Percentiles rank a stretch among this genome's conserved stretches.
phyloP scores from a whole-genome alignment of 2,329 filamentous ascomycete genomes.

The Scedosporium boydii region DNA sequence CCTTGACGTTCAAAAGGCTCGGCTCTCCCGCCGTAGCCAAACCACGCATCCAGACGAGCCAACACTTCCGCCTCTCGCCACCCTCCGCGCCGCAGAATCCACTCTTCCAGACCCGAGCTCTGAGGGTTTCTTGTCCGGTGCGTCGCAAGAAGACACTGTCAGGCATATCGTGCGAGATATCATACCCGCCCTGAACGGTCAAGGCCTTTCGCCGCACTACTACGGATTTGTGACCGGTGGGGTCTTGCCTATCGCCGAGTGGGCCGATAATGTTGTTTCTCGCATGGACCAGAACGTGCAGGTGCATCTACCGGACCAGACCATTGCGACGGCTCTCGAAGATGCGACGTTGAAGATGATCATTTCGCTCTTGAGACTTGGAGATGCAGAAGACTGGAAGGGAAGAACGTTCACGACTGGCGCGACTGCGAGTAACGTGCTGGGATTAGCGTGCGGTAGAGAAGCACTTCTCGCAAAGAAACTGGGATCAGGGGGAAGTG shows the following conservation, averaged over 20 bases:
- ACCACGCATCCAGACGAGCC: background rate
- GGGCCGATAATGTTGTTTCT: conserved; percentile 78
- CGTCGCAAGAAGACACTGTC: conserved; percentile 12
- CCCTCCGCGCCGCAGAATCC: background rate
- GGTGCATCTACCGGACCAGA: conserved; percentile 71
- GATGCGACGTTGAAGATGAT: conserved; percentile 62
- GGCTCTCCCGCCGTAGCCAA: background rate
- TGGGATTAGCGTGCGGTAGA: conserved; percentile 58
- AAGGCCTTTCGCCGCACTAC: conserved; percentile 58
- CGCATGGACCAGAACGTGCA: conserved; percentile 75
- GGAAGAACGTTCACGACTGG: conserved; percentile 48
- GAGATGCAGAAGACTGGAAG: conserved; percentile 45
- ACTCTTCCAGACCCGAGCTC: background rate
- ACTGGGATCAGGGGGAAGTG: conserved; percentile 27
- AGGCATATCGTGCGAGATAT: conserved; percentile 35
- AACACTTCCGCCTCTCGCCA: background rate
- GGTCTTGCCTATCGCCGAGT: conserved; percentile 64
- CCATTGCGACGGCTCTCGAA: conserved; percentile 68
- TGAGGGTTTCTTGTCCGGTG: conserved; percentile 13
- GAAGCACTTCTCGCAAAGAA: conserved; percentile 48
- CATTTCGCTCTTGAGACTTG: conserved; percentile 53
- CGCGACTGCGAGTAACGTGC: conserved; percentile 69
- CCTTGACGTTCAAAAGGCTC: background rate
- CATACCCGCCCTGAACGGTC: conserved; percentile 54
- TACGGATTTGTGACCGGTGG: conserved; percentile 88